Base-by-base conservation (phyloP, 768 basidiomycete genomes). In the Suillus lakei region DNA sequence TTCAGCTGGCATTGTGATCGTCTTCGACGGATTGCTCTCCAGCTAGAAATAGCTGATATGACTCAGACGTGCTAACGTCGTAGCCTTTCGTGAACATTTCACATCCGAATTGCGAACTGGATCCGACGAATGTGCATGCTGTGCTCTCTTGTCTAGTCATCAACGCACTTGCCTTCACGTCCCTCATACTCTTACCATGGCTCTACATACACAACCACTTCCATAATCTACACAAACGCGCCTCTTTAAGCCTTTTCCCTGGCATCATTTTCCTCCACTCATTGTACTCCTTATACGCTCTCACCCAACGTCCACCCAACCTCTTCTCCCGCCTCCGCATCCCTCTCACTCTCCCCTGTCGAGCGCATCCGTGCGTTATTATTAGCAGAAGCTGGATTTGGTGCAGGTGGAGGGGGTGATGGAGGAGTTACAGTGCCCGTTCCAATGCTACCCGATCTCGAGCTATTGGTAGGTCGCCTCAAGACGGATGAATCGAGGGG, bases 181-280 rank as follows among this genome's bases (percentile, higher is more conserved):
- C n/a, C n/a, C n/a, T n/a, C n/a, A n/a, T n/a, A n/a, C n/a, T n/a
- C n/a, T n/a, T n/a, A n/a, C n/a, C n/a, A n/a, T n/a, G 43, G 43
- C 3, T 44, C 4, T 44, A 44, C 9, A 44, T n/a, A 21, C 43
- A 7, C 21, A n/a, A n/a, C n/a, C n/a, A n/a, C n/a, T n/a, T n/a
- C n/a, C n/a, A n/a, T n/a, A n/a, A n/a, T n/a, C n/a, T n/a, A n/a
- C n/a, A n/a, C n/a, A n/a, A n/a, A n/a, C n/a, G n/a, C n/a, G n/a
- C n/a, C n/a, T n/a, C n/a, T n/a, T n/a, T n/a, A n/a, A n/a, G n/a
- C n/a, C n/a, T n/a, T n/a, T n/a, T n/a, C n/a, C n/a, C n/a, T n/a
- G n/a, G n/a, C n/a, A n/a, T n/a, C n/a, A n/a, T n/a, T n/a, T n/a
- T 86, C 6, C 62, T 81, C 18, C 87, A 91, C 69, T 81, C 88